A percentile compares a stretch with the other conserved stretches of the same genome.
These are phyloP conservation scores for Agastache rugosa DNA, from an alignment of 257 asterid species.

Conservation along the genomic window DNA sequence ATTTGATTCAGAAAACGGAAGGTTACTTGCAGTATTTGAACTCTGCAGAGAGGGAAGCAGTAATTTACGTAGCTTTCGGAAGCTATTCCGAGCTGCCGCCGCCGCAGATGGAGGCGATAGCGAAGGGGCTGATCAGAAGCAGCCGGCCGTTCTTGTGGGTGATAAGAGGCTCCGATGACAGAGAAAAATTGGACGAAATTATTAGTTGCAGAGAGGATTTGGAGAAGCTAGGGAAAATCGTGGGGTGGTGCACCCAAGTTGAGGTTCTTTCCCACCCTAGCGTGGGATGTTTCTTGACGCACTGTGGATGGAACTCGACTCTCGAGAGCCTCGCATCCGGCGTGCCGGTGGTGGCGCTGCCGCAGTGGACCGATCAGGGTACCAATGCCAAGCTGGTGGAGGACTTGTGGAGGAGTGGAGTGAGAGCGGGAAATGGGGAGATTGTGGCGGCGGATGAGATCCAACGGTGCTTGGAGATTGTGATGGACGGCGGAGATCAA, in stretches of 20 bases:
- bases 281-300: conserved; percentile 52
- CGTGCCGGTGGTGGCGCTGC: conserved; percentile 50
- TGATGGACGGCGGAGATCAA: conserved; percentile 40
- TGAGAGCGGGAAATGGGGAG: conserved; percentile 38
- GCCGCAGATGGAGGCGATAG: conserved; percentile 52
- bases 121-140: conserved; percentile 35
- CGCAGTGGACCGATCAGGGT: conserved; percentile 57
- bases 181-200: conserved; percentile 14
- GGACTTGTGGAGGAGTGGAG: conserved; percentile 55
- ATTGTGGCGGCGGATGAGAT: conserved; percentile 44
- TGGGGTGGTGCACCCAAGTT: conserved; percentile 55
- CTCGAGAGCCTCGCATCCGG: conserved; percentile 52
- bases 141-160: conserved; percentile 61
- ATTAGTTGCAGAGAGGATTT: conserved; percentile 25
- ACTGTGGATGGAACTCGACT: conserved; percentile 69
- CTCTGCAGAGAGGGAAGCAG: conserved; percentile 30
- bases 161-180: conserved; percentile 15
- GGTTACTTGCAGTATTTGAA: conserved; percentile 43
- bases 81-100: conserved; percentile 44
- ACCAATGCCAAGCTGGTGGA: conserved; percentile 58
- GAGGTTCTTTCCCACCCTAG: conserved; percentile 51
- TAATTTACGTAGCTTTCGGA: conserved; percentile 57
- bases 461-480: conserved; percentile 46
- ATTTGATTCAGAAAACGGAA: conserved; percentile 10
- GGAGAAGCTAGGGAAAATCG: conserved; percentile 47